Conservation (phyloP, 768 basidiomycete genomes). For the Tubosaeta sp. region DNA sequence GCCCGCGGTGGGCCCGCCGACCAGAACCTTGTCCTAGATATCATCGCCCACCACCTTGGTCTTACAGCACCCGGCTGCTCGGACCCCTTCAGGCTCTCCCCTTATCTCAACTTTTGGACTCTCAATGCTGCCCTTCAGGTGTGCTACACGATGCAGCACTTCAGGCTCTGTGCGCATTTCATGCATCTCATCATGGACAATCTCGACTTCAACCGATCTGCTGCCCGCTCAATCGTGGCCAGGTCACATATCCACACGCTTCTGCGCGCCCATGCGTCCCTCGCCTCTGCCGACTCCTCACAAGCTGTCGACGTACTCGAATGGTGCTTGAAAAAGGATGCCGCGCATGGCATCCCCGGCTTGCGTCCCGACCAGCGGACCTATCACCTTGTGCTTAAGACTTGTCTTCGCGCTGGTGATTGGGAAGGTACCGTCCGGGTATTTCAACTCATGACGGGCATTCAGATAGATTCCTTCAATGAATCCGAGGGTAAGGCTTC, state of each 20-base stretch:
- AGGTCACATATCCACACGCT: conserved; percentile 57
- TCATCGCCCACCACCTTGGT: conserved; percentile 60
- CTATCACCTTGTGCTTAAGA: conserved; percentile 57
- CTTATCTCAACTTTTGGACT: conserved; percentile 43
- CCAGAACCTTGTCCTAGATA: conserved; percentile 61
- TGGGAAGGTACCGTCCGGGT: conserved; percentile 54
- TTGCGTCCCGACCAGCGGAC: conserved; percentile 36
- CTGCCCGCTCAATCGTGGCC: conserved; percentile 40
- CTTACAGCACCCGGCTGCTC: conserved; percentile 47
- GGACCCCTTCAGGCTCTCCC: conserved; percentile 31
- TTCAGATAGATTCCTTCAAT: conserved; percentile 46
- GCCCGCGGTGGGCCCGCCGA: conserved; percentile 54
- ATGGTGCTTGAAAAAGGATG: conserved; percentile 64
- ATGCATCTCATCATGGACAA: conserved; percentile 53
- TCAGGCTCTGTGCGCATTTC: conserved; percentile 50
- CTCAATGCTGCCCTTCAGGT: conserved; percentile 52
- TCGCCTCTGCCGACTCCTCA: conserved; percentile 38
- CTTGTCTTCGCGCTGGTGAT: conserved; percentile 61
- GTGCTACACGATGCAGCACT: conserved; percentile 48
- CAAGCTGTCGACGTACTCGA: conserved; percentile 57
- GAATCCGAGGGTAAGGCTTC: conserved; percentile 32
- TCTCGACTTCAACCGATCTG: conserved; percentile 16
- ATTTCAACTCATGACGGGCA: conserved; percentile 74
- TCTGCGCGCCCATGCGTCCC: conserved; percentile 46
- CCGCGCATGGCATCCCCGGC: conserved; percentile 41